Evolutionary conservation across 1,139 yeast species (phyloP).

Genomic region (Protomyces inundatus): DNA sequence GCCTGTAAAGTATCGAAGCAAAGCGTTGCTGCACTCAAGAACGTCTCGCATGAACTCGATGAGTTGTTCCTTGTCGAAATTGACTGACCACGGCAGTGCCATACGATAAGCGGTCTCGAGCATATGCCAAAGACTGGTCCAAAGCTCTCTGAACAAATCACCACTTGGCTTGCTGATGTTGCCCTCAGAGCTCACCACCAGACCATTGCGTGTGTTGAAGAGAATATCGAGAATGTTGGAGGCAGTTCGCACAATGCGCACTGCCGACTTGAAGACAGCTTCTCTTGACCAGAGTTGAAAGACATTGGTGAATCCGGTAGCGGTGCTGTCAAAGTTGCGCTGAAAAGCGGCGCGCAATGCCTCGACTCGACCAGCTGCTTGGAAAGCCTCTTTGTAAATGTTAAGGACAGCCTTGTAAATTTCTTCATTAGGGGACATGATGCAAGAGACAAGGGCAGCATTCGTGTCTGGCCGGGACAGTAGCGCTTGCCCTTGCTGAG

Average conservation of each 20-base stretch:
- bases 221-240: constrained; percentile 19
- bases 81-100: constrained; percentile 67
- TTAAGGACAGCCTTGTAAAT: constrained; percentile 59
- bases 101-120: constrained; percentile 61
- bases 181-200: constrained; percentile 1
- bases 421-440: constrained; percentile 35
- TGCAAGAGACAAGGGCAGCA: constrained; percentile 33
- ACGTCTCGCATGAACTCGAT: constrained; percentile 83
- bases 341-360: constrained; percentile 56
- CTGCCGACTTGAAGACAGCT: constrained; percentile 23
- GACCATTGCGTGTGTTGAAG: constrained; percentile 5
- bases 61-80: constrained; percentile 53
- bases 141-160: constrained; percentile 38
- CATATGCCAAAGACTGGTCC: constrained; percentile 70
- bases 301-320: constrained; percentile 49
- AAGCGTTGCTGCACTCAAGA: constrained; percentile 64
- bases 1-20: constrained; percentile 60
- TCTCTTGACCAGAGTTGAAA: constrained; percentile 43
- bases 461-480: constrained; percentile 38
- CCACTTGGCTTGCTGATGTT: neutral
- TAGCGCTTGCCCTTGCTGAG: constrained; percentile 43
- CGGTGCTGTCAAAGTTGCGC: constrained; percentile 44
- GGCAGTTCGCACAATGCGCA: constrained; percentile 19
- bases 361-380: constrained; percentile 67
- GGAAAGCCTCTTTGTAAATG: constrained; percentile 69